Conservation (phyloP, 495 filamentous ascomycete genomes). For the Aspergillus carlsbadensis region DNA sequence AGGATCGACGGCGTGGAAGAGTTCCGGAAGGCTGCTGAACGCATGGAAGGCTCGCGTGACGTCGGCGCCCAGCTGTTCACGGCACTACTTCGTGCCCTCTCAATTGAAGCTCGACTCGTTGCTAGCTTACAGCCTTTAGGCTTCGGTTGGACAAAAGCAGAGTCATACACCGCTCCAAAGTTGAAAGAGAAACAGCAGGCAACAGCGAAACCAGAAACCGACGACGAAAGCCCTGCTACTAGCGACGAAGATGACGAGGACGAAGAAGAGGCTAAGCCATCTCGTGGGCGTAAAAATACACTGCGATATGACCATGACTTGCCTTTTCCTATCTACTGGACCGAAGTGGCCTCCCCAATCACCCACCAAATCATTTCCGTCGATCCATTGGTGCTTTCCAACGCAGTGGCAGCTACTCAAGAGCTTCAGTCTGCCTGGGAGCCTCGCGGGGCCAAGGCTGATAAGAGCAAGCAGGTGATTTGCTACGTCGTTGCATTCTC, state of each 20-base stretch:
- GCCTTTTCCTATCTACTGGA: conserved; percentile 88
- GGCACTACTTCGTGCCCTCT: conserved; percentile 78
- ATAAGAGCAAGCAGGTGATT: conserved; percentile 84
- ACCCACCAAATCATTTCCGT: conserved; percentile 76
- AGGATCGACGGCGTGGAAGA: conserved; percentile 60
- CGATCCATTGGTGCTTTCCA: conserved; percentile 67
- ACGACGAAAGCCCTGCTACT: conserved; percentile 18
- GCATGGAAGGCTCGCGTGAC: conserved; percentile 81
- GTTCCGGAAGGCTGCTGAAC: conserved; percentile 66
- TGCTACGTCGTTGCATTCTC: conserved; percentile 89
- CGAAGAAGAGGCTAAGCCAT: conserved; percentile 6
- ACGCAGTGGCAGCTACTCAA: conserved; percentile 63
- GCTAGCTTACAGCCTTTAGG: conserved; percentile 84
- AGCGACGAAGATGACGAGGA: conserved; percentile 19
- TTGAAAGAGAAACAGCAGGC: conserved; percentile 32
- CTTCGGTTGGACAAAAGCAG: conserved; percentile 86
- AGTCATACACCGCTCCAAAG: conserved; percentile 54
- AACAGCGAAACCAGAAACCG: neutral
- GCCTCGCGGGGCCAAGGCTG: conserved; percentile 75
- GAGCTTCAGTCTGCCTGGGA: conserved; percentile 78
- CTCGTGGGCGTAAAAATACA: conserved; percentile 21
- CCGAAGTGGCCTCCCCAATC: conserved; percentile 78
- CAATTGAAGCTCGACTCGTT: conserved; percentile 76
- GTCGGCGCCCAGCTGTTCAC: conserved; percentile 90
- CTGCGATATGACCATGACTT: conserved; percentile 62